phyloP scores from a whole-genome alignment of 1,139 yeast genomes.

The Geotrichum armillariae region DNA sequence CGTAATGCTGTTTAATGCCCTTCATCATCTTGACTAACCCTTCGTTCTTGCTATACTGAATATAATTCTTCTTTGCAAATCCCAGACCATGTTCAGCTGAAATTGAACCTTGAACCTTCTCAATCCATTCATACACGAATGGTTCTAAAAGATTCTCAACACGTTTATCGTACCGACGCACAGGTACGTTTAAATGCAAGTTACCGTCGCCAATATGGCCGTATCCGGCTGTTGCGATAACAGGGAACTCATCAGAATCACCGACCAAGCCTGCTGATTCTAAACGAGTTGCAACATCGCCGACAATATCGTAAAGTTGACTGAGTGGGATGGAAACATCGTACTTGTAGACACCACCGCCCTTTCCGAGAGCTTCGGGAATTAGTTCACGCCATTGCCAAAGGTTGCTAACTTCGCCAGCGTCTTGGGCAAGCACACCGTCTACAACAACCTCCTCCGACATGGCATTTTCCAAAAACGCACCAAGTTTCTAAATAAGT shows the following conservation, averaged over 20 bases:
- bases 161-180: slow-evolving; percentile 73
- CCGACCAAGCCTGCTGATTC: slow-evolving; percentile 60
- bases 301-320: slow-evolving; percentile 77
- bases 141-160: slow-evolving; percentile 86
- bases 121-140: slow-evolving; percentile 89
- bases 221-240: slow-evolving; percentile 84
- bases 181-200: slow-evolving; percentile 86
- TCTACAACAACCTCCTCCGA: slow-evolving; percentile 81
- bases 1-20: slow-evolving; percentile 72
- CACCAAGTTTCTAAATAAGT: slow-evolving; percentile 49
- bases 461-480: slow-evolving; percentile 80
- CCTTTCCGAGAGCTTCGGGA: slow-evolving; percentile 82
- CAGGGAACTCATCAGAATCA: slow-evolving; percentile 69
- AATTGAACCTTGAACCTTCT: slow-evolving; percentile 75
- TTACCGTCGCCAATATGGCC: slow-evolving; percentile 98
- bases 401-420: slow-evolving; percentile 69
- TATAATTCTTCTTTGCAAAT: slow-evolving; percentile 87
- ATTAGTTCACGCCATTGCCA: slow-evolving; percentile 97
- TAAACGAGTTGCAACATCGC: slow-evolving; percentile 63
- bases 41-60: slow-evolving; percentile 76
- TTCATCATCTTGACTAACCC: slow-evolving; percentile 72
- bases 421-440: slow-evolving; percentile 96
- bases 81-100: slow-evolving; percentile 98
- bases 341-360: slow-evolving; percentile 95
- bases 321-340: slow-evolving; percentile 88